Evolutionary conservation across 2,329 filamentous ascomycete genomes (phyloP), one percentile per base, ranked within the genome.

Genomic region (Macrophomina tecta): DNA sequence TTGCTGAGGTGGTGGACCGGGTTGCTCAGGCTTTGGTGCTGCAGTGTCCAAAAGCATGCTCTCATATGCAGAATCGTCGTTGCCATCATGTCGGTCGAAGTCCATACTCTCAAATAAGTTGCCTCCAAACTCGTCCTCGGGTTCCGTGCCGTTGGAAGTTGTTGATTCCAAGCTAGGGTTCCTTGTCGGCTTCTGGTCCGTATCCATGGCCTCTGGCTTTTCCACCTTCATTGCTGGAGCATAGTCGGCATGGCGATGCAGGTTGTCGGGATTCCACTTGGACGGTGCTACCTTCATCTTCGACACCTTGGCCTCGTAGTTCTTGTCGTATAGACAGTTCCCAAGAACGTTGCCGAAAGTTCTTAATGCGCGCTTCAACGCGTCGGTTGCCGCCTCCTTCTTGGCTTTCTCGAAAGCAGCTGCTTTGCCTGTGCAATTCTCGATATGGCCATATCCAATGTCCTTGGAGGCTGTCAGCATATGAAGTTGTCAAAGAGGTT

Each of bases 281-380:
- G 88, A 86, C 70, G 92, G 91, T 66, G 86, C 85, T 16, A 89
- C 87, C 83, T 97, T 98, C 74, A 99, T 84, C 80, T 93, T 97
- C 62, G 90, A 91, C n/a, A 98, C 91, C 77, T 93, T 94, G 63
- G 89, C 86, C 66, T 99, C 83, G 76, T 97, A 99, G 69, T 94
- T 90, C 79, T 97, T 97, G 81, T 99, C 95, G 80, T 99, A 98
- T 68, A 99, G 89, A 82, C 95, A 99, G 76, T 98, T 99, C n/a
- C 95, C 95, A 65, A 99, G 84, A 16, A 98, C 91, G 73, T 98
- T 98, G 68, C 95, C 95, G 79, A 99, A 99, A 70, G 89, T 97
- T 68, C 94, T 87, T 73, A 99, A 77, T 1, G 95, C 89, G 71
- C 95, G 87, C 80, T 99, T 99, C 75, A 99, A 77, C 1, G 89